Percentiles rank a stretch among this genome's conserved stretches.
Evolutionary conservation across 495 filamentous ascomycete genomes (phyloP).

Genomic region (Evansstolkia leycettana): DNA sequence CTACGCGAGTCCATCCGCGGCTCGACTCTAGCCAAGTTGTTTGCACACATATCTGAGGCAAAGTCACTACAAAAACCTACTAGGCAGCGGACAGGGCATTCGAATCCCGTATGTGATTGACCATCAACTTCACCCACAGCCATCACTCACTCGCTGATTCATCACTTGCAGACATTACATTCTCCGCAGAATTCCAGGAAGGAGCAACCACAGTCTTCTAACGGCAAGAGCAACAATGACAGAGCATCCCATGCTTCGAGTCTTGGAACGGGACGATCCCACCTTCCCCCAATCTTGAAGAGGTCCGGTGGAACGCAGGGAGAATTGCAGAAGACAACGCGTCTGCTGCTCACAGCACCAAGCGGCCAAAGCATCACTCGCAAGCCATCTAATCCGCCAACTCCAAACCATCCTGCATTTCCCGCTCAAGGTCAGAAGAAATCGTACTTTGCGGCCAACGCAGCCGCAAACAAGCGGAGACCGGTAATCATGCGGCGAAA

Average conservation of each 20-base stretch:
- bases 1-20: conserved; percentile 18
- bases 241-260: neutral
- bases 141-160: no score
- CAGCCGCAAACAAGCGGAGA: conserved; percentile 22
- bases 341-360: conserved; percentile 17
- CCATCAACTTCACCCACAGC: neutral
- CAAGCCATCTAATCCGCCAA: conserved; percentile 21
- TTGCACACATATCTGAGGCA: conserved; percentile 28
- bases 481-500: conserved; percentile 30
- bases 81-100: neutral
- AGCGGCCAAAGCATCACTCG: conserved; percentile 19
- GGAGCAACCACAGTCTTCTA: no score
- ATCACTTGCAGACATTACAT: no score
- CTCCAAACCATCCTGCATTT: conserved; percentile 8
- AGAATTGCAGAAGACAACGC: conserved; percentile 23
- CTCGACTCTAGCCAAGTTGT: conserved; percentile 25
- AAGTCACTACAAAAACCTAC: neutral
- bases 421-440: conserved; percentile 17
- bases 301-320: conserved; percentile 15
- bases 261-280: conserved; percentile 2
- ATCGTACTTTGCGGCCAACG: conserved; percentile 18
- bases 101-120: conserved; percentile 4
- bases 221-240: no score
- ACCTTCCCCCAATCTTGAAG: conserved; percentile 28
- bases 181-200: no score